Evolutionary conservation across 1,139 yeast species (phyloP).

Genomic region (Scheffersomyces titani): DNA sequence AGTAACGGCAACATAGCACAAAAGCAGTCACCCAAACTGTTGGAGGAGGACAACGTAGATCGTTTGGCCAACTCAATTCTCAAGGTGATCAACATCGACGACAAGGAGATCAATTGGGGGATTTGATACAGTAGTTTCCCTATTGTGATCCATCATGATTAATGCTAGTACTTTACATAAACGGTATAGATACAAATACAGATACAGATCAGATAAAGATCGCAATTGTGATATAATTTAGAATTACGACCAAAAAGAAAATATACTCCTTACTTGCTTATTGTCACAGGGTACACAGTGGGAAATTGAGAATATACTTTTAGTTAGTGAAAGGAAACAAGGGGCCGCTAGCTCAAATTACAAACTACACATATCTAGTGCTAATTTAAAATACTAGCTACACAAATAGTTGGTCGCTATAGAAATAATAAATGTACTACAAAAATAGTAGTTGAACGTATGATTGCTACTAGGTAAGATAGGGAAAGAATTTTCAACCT

Average conservation of each 20-base stretch:
- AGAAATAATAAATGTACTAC: neutral
- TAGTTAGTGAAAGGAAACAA: neutral
- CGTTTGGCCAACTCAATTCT: constrained; percentile 20
- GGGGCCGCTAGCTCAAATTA: neutral
- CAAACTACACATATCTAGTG: neutral
- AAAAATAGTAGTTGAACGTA: neutral
- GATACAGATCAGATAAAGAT: neutral
- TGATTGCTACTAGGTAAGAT: neutral
- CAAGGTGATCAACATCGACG: constrained; percentile 14
- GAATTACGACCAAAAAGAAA: neutral
- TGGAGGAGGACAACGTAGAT: constrained; percentile 15
- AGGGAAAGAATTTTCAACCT: neutral
- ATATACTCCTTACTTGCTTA: neutral
- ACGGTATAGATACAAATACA: neutral
- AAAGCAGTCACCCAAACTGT: constrained; percentile 1
- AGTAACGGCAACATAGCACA: neutral
- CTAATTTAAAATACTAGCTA: neutral
- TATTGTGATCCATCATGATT: neutral
- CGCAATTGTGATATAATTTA: neutral
- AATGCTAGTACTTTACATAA: neutral
- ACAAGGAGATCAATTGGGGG: constrained; percentile 19
- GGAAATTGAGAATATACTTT: neutral
- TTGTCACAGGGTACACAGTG: no score
- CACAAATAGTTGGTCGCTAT: neutral
- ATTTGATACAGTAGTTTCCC: constrained; percentile 8